A percentile compares a stretch with the other conserved stretches of the same genome.
Conservation (phyloP, 257 asterid species). For the Gentiana macrophylla region DNA sequence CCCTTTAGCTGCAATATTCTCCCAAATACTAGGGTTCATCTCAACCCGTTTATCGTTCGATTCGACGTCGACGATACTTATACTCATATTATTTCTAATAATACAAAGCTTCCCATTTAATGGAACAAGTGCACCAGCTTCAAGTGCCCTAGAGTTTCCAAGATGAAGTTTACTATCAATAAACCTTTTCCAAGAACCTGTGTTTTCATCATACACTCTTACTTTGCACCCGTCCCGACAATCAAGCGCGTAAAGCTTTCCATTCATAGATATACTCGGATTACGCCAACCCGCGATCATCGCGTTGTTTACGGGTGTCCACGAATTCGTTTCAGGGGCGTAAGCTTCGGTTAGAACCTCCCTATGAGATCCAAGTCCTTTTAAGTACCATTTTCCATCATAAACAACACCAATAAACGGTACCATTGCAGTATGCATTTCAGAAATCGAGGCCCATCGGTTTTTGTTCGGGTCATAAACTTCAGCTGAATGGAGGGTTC, state of each 20-base stretch:
- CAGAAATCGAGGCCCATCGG: constrained; percentile 37
- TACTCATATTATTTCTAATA: constrained; percentile 41
- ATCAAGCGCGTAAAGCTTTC: constrained; percentile 32
- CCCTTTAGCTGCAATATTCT: constrained; percentile 36
- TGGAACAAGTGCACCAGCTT: constrained; percentile 38
- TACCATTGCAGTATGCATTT: constrained; percentile 47
- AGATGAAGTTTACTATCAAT: constrained; percentile 41
- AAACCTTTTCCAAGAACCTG: constrained; percentile 27
- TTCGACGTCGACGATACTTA: constrained; percentile 33
- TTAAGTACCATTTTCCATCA: constrained; percentile 32
- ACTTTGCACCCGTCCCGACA: constrained; percentile 33
- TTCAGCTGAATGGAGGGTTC: constrained; percentile 44
- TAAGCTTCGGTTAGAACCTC: constrained; percentile 31
- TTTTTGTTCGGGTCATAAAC: constrained; percentile 37
- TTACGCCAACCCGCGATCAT: constrained; percentile 38
- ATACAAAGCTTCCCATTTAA: constrained; percentile 39
- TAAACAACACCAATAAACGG: constrained; percentile 41
- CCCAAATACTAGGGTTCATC: constrained; percentile 41
- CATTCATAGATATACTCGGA: constrained; percentile 32
- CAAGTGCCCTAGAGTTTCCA: constrained; percentile 33
- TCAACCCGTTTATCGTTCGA: constrained; percentile 33
- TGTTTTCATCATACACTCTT: constrained; percentile 28
- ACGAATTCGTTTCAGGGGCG: constrained; percentile 21
- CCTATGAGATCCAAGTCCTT: constrained; percentile 33
- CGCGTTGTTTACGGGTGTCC: constrained; percentile 24